phyloP scores from a whole-genome alignment of 192 early-diverging fungal species.

The Linderina pennispora region DNA sequence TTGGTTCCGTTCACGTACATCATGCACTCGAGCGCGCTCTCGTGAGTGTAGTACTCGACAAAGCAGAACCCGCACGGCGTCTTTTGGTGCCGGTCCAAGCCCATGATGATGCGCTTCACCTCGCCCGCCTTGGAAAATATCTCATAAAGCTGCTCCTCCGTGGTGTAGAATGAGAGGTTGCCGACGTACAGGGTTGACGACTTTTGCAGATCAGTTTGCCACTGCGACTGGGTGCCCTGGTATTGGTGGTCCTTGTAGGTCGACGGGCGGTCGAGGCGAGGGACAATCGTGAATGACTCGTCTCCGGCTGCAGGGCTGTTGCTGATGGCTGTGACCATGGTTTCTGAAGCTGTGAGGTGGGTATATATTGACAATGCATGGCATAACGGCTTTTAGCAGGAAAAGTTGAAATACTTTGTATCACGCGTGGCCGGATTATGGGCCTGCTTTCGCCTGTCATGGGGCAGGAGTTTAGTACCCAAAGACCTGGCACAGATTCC shows the following conservation, averaged over 20 bases:
- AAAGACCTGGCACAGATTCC: too few species aligned
- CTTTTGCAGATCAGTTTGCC: slow-evolving; percentile 23
- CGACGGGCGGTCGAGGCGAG: slow-evolving; percentile 70
- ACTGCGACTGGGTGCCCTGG: slow-evolving; percentile 34
- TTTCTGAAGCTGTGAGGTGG: too few species aligned
- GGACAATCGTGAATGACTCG: slow-evolving; percentile 58
- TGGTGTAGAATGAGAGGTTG: slow-evolving; percentile 97
- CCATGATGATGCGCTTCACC: slow-evolving; percentile 99
- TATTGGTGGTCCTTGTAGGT: slow-evolving; percentile 83
- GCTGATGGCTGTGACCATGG: too few species aligned
- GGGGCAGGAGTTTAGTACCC: too few species aligned
- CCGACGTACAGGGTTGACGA: slow-evolving; percentile 92
- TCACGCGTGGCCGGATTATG: too few species aligned
- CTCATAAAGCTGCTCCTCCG: slow-evolving; percentile 97
- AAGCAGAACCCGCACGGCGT: slow-evolving; percentile 99
- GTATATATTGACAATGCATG: too few species aligned
- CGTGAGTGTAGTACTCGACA: slow-evolving; percentile 95
- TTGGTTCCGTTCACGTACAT: slow-evolving; percentile 92
- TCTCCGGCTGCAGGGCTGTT: too few species aligned
- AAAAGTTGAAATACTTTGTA: too few species aligned
- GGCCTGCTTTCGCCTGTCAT: too few species aligned
- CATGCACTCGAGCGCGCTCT: slow-evolving; percentile 90
- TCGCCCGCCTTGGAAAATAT: slow-evolving; percentile 95
- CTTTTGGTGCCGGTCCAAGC: slow-evolving; percentile 83
- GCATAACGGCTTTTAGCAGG: too few species aligned